Evolutionary conservation across 805 yeast genomes (phyloP), one percentile per base, ranked within the genome.

Genomic region (Suhomyces sp.): DNA sequence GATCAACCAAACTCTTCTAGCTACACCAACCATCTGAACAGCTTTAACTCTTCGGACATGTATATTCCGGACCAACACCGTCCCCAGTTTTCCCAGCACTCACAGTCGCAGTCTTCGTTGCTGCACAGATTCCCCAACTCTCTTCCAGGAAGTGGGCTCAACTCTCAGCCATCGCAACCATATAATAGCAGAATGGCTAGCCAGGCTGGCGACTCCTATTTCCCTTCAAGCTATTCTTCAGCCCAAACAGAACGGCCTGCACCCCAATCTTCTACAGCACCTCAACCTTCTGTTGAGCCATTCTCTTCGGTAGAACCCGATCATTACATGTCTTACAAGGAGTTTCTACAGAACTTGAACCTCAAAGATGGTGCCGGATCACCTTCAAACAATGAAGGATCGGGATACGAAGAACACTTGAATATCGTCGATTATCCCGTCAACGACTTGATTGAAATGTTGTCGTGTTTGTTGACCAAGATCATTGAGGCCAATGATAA

Each of bases 401-500:
- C 50, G n/a, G 56, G 53, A 10, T 62, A 71, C 53, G 80, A 74
- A 27, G 85, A 80, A 40, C 88, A 83, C 60, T 71, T 86, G 56
- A 87, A 90, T 64, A 88, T 93, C 46, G 91, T 90, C 9, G 87
- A 86, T 44, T 89, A 85, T 64, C 92, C 96, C 1, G 90, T 89
- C 1, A 83, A 85, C 54, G 93, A 88, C 57, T 78, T 94, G 26
- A 77, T 94, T 44, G 69, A 84, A 45, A 93, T 94, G 97, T 78
- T 93, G 49, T 83, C 97, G 19, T 86, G 96, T 6, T 75, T 93
- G 50, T 74, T 93, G 50, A 90, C 90, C 58, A 89, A 88, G 66
- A 91, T 94, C 47, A 87, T 93, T 38, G 93, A 88, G 62, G 91
- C 96, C 10, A 94, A 93, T 70, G 99, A 93, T 69, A 77, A 84